phyloP scores from a whole-genome alignment of 306 rosid genomes.

The Cicer arietinum region DNA sequence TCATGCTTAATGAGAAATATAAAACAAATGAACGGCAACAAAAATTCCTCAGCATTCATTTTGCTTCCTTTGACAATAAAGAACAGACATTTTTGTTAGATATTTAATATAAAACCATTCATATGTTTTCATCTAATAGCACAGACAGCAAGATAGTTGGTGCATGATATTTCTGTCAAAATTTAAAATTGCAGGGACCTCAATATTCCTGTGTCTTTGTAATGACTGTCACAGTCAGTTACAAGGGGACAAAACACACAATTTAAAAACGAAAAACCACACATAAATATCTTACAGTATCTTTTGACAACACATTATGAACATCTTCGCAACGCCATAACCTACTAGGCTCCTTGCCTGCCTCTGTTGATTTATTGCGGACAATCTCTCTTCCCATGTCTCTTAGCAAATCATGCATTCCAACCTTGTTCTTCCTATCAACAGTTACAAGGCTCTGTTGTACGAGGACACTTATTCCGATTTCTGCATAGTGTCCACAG shows the following conservation, averaged over 20 bases:
- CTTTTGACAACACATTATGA: background rate
- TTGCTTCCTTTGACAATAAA: background rate
- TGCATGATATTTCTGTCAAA: background rate
- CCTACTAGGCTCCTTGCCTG: background rate
- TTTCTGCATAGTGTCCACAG: background rate
- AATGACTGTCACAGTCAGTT: background rate
- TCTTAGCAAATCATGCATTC: background rate
- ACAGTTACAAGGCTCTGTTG: background rate
- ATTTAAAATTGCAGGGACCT: background rate
- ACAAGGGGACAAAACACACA: background rate
- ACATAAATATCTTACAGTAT: background rate
- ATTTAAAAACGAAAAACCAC: background rate
- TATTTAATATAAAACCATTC: background rate
- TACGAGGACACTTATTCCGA: slow-evolving; percentile 1
- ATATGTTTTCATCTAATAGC: background rate
- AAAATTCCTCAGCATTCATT: background rate
- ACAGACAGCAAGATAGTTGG: background rate
- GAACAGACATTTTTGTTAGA: background rate
- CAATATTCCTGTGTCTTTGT: background rate
- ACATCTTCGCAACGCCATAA: slow-evolving; percentile 6
- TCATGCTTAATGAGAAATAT: background rate
- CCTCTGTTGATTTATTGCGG: background rate
- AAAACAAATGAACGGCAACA: background rate
- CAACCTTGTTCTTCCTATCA: background rate
- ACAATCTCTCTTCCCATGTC: background rate